These are phyloP conservation scores for Populus deltoides DNA, from an alignment of 345 rosid species.

Conservation along the genomic window DNA sequence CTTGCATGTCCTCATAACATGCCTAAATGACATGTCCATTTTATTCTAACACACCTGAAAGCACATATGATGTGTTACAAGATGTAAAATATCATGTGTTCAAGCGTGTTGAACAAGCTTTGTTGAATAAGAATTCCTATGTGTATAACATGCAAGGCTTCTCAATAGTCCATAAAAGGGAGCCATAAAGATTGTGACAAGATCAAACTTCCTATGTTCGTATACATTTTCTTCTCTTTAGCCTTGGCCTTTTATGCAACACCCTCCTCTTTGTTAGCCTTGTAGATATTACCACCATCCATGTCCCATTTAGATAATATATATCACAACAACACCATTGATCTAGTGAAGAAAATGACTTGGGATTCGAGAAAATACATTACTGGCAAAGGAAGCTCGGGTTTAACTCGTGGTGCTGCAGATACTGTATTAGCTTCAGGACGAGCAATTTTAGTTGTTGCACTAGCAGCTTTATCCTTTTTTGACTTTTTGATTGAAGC, in stretches of 20 bases:
- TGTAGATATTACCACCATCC: background rate
- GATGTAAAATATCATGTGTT: background rate
- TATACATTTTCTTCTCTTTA: background rate
- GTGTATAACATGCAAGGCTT: background rate
- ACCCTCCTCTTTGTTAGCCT: background rate
- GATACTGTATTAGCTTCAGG: constrained; percentile 54
- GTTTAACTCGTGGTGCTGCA: constrained; percentile 70
- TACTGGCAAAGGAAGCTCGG: constrained; percentile 88
- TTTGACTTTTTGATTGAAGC: constrained; percentile 73
- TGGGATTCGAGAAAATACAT: constrained; percentile 53
- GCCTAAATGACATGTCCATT: background rate
- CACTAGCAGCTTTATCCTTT: constrained; percentile 73
- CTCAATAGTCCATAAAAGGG: background rate
- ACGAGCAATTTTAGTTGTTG: constrained; percentile 64
- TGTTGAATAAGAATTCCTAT: background rate
- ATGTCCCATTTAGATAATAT: background rate
- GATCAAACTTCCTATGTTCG: background rate
- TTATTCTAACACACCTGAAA: background rate
- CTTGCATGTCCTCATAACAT: background rate
- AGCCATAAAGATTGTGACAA: background rate
- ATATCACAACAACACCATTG: background rate
- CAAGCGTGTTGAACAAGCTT: background rate
- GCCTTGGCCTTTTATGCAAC: background rate
- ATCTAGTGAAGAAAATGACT: constrained; percentile 2
- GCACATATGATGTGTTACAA: background rate